A percentile compares a stretch with the other conserved stretches of the same genome.
Conservation (phyloP, 1,284 basidiomycete species). For the Coriolopsis trogii region DNA sequence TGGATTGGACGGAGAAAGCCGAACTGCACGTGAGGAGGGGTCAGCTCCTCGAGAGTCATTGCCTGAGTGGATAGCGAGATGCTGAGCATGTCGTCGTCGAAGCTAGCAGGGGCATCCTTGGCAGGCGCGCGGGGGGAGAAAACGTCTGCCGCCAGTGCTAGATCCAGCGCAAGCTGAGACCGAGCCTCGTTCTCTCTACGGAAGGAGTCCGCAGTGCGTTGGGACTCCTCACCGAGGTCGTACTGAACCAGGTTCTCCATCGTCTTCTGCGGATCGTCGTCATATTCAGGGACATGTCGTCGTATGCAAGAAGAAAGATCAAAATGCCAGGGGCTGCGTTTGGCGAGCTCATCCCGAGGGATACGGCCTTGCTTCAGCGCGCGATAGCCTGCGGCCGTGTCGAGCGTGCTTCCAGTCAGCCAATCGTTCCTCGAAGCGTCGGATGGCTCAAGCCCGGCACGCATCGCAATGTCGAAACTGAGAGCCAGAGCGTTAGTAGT, state of each 20-base stretch:
- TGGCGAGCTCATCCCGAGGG: conserved; percentile 42
- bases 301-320: conserved; percentile 49
- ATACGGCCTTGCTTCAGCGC: conserved; percentile 52
- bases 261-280: conserved; percentile 37
- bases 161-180: conserved; percentile 64
- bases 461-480: conserved; percentile 66
- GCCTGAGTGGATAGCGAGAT: conserved; percentile 52
- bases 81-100: conserved; percentile 38
- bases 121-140: conserved; percentile 46
- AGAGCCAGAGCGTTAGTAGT: conserved; percentile 1
- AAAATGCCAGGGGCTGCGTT: conserved; percentile 53
- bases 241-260: conserved; percentile 44
- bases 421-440: conserved; percentile 54
- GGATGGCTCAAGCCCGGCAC: conserved; percentile 49
- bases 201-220: conserved; percentile 42
- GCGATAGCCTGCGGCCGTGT: conserved; percentile 53
- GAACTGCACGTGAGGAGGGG: not conserved
- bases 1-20: conserved; percentile 55
- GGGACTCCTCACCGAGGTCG: conserved; percentile 42
- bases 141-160: conserved; percentile 58
- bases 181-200: conserved; percentile 55
- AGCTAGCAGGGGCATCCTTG: conserved; percentile 6
- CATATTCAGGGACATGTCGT: conserved; percentile 43
- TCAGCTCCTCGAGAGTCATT: conserved; percentile 48
- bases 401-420: conserved; percentile 51